A percentile compares a stretch with the other conserved stretches of the same genome.
Conservation (phyloP, 768 basidiomycete species). For the Boletus coccyginus region DNA sequence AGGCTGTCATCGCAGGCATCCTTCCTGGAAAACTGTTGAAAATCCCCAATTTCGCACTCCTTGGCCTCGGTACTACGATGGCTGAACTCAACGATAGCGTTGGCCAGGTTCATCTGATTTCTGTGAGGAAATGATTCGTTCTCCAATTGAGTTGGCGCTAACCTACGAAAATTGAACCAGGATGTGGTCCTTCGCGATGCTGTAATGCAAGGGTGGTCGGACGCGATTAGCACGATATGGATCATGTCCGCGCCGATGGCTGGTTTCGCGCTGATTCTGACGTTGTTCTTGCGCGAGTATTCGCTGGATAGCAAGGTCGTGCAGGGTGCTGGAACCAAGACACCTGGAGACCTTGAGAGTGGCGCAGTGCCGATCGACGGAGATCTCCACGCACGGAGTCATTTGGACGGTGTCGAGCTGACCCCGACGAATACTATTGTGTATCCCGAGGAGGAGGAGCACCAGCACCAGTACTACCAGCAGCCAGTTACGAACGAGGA, state of each 20-base stretch:
- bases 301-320: constrained; percentile 54
- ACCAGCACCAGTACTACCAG: too few species aligned
- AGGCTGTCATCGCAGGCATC: constrained; percentile 65
- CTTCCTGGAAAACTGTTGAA: constrained; percentile 31
- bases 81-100: constrained; percentile 47
- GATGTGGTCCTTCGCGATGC: constrained; percentile 44
- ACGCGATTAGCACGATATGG: constrained; percentile 65
- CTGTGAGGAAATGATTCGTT: constrained; percentile 7
- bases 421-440: neutral
- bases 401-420: neutral
- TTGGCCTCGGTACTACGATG: constrained; percentile 37
- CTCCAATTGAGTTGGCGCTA: neutral
- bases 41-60: constrained; percentile 31
- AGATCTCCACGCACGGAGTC: too few species aligned
- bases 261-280: constrained; percentile 49
- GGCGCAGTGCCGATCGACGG: neutral
- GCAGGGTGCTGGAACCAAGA: constrained; percentile 29
- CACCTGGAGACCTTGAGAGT: constrained; percentile 32
- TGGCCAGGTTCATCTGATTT: constrained; percentile 35
- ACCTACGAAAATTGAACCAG: constrained; percentile 26
- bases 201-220: constrained; percentile 58
- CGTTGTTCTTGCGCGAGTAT: constrained; percentile 59
- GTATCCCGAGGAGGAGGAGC: neutral
- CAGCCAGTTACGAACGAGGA: neutral
- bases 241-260: constrained; percentile 56